These are phyloP conservation scores for Clitopilus passeckerianus DNA, from an alignment of 768 basidiomycete genomes.

Conservation along the genomic window DNA sequence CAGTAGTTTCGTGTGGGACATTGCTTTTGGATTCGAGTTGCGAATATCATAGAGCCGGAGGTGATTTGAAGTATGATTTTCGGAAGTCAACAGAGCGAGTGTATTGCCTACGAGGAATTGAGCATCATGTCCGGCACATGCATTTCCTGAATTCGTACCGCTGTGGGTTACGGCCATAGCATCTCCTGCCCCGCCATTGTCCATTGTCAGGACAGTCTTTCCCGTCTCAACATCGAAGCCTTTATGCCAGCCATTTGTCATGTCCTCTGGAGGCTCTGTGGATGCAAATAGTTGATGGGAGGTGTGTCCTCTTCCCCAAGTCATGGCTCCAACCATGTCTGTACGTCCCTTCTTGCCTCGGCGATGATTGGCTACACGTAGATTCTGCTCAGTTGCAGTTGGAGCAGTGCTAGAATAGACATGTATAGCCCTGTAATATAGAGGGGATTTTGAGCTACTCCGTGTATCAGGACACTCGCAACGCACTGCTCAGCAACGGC, in stretches of 20 bases:
- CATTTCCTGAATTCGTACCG: conserved; percentile 26
- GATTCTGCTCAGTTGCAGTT: conserved; percentile 7
- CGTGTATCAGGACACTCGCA: background rate
- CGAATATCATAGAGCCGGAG: conserved; percentile 52
- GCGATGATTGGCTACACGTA: conserved; percentile 5
- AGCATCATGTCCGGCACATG: background rate
- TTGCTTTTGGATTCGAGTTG: conserved; percentile 20
- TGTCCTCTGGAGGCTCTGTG: conserved; percentile 37
- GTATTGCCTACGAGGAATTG: conserved; percentile 17
- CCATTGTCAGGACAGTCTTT: conserved; percentile 26
- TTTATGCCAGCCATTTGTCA: conserved; percentile 39
- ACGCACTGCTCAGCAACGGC: conserved; percentile 38
- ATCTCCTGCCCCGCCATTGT: conserved; percentile 50
- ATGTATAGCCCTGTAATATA: conserved; percentile 16
- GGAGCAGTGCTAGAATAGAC: conserved; percentile 11
- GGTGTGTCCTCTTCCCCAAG: conserved; percentile 45
- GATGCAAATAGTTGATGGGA: conserved; percentile 46
- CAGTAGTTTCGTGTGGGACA: conserved; percentile 25
- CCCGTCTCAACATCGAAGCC: conserved; percentile 37
- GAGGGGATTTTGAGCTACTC: conserved; percentile 5
- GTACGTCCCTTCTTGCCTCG: conserved; percentile 8
- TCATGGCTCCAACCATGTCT: conserved; percentile 36
- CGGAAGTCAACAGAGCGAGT: conserved; percentile 30
- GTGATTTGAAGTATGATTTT: conserved; percentile 20
- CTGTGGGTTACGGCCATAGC: conserved; percentile 37